Evolutionary conservation across 2,329 filamentous ascomycete genomes (phyloP), one percentile per base, ranked within the genome.

Genomic region (Sporothrix curviconia): DNA sequence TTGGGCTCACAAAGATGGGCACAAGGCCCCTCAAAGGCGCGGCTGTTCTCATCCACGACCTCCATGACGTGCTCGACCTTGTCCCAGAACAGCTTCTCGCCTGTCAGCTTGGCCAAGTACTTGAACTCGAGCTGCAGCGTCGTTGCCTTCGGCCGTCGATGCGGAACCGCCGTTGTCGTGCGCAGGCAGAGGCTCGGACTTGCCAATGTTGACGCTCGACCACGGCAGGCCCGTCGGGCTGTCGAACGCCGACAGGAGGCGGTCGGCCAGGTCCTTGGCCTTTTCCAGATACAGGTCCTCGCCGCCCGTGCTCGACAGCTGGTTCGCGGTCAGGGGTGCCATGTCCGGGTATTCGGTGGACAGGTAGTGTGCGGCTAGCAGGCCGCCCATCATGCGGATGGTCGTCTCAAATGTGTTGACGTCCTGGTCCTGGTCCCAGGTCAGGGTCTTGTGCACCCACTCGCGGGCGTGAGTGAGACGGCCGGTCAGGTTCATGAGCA

Each of bases 361-460:
- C n/a, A 99, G 79, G 71, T 97, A 97, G 70, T 99, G 91, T 9
- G 94, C 94, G 1, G 92, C 92, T 34, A 99, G 78, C 42, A 99
- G 77, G 11, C 94, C 94, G 15, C 94, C 94, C 51, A 99, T 78
- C 92, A 97, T 97, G 54, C 94, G 88, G 66, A 97, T 97, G 0
- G 92, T 97, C 7, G 92, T 97, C 75, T 99, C 94, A 66, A 97
- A 99, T 0, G 91, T 96, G 71, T 91, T 97, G 57, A 99, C 92
- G 69, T 96, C 90, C 70, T 96, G 91, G 66, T 96, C 81, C 71
- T 96, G 90, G 60, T 96, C 86, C 74, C 95, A 97, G 11, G 85
- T 86, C 61, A 97, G 73, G 7, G 85, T 85, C 4, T 84, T 86
- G 1, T 89, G 80, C 49, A 99, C 84, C 94, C 94, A 99, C 68